Conservation (phyloP, 2,329 filamentous ascomycete species). For the Monilinia vaccinii-corymbosi region DNA sequence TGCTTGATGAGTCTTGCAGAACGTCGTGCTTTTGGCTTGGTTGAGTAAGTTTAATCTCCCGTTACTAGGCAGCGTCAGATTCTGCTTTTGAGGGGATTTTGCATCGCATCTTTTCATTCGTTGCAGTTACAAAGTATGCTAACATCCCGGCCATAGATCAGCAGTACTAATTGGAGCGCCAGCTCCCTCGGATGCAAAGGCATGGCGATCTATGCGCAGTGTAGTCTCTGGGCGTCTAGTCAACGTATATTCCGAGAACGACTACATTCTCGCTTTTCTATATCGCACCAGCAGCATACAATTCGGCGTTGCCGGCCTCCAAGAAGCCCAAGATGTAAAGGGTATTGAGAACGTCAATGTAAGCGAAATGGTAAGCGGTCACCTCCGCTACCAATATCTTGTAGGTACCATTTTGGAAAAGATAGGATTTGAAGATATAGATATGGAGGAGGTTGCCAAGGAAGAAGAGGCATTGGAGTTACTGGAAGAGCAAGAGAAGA, state of each 20-base stretch:
- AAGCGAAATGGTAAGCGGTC: constrained; percentile 56
- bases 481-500: constrained; percentile 37
- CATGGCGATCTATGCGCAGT: constrained; percentile 69
- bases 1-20: constrained; percentile 71
- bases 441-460: constrained; percentile 36
- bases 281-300: constrained; percentile 80
- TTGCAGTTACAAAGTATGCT: background rate
- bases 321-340: constrained; percentile 58
- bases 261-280: constrained; percentile 78
- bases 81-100: background rate
- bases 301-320: constrained; percentile 74
- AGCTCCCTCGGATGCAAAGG: constrained; percentile 57
- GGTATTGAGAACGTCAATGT: constrained; percentile 55
- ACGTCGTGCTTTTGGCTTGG: constrained; percentile 69
- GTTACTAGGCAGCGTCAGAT: background rate
- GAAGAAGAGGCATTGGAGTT: constrained; percentile 36
- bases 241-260: constrained; percentile 82
- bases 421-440: constrained; percentile 52
- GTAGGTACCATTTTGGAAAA: constrained; percentile 57
- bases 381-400: constrained; percentile 61
- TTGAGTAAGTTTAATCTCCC: constrained; percentile 48
- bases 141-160: constrained; percentile 23
- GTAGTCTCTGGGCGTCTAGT: constrained; percentile 76
- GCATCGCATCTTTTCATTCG: no score
- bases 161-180: constrained; percentile 78